A percentile compares a stretch with the other conserved stretches of the same genome.
These are phyloP conservation scores for Candida montana DNA, from an alignment of 805 yeast genomes.

Conservation along the genomic window DNA sequence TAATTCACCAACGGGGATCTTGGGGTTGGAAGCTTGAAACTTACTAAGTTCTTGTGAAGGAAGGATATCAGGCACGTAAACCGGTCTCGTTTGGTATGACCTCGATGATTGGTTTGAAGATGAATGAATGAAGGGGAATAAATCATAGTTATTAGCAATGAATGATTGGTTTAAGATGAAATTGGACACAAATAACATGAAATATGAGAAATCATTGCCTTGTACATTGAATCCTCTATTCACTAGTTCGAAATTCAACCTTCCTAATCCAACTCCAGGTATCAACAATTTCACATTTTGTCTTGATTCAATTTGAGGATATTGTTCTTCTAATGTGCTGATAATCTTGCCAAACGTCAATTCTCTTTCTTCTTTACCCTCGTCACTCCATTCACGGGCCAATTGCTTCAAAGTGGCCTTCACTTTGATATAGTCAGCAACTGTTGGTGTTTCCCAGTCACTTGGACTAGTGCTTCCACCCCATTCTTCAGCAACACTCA, in stretches of 20 bases:
- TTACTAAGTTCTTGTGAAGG: slow-evolving; percentile 34
- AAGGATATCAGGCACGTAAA: slow-evolving; percentile 48
- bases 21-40: slow-evolving; percentile 31
- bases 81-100: slow-evolving; percentile 43
- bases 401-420: slow-evolving; percentile 49
- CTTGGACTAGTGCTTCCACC: slow-evolving; percentile 34
- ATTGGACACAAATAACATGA: slow-evolving; percentile 54
- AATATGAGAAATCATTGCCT: slow-evolving; percentile 63
- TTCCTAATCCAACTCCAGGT: slow-evolving; percentile 64
- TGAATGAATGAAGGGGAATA: slow-evolving; percentile 54
- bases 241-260: slow-evolving; percentile 53
- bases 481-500: slow-evolving; percentile 43
- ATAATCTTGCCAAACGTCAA: slow-evolving; percentile 35
- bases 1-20: slow-evolving; percentile 40
- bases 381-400: slow-evolving; percentile 57
- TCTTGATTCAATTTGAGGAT: slow-evolving; percentile 33
- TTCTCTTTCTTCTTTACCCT: slow-evolving; percentile 43
- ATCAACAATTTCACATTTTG: slow-evolving; percentile 41
- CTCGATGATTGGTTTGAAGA: slow-evolving; percentile 41
- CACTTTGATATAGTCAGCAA: slow-evolving; percentile 51
- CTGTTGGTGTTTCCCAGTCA: slow-evolving; percentile 37
- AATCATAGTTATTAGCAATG: slow-evolving; percentile 32
- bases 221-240: slow-evolving; percentile 53
- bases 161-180: slow-evolving; percentile 45
- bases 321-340: slow-evolving; percentile 25